phyloP scores from a whole-genome alignment of 78 protist species.

The Polysphondylium violaceum region DNA sequence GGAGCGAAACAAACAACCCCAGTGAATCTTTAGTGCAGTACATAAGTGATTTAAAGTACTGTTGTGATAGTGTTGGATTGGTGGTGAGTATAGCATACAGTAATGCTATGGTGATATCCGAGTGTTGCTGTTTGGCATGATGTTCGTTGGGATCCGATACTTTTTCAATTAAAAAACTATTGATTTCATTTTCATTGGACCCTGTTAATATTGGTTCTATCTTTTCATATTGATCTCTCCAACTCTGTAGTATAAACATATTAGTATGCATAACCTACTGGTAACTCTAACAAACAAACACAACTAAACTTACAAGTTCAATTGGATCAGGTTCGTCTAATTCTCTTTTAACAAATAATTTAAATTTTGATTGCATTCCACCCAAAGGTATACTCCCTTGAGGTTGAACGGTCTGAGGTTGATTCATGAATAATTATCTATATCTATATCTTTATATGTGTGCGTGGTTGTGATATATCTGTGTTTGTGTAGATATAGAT shows the following conservation, averaged over 20 bases:
- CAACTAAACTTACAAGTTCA: conserved; percentile 17
- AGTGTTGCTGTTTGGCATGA: conserved; percentile 7
- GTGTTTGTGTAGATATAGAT: too few species aligned
- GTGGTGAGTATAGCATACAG: conserved; percentile 24
- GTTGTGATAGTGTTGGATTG: not conserved
- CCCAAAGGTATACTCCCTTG: too few species aligned
- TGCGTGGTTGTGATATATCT: too few species aligned
- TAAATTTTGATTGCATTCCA: conserved; percentile 20
- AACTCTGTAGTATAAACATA: conserved; percentile 9
- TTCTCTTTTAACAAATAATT: conserved; percentile 57
- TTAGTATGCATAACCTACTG: not conserved
- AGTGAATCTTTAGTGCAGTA: conserved; percentile 43
- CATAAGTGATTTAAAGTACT: conserved; percentile 24
- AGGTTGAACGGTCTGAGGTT: too few species aligned
- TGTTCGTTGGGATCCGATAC: conserved; percentile 14
- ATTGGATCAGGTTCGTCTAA: conserved; percentile 46
- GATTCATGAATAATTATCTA: too few species aligned
- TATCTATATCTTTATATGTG: too few species aligned
- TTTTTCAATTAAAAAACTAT: not conserved
- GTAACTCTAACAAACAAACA: not conserved
- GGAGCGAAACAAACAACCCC: conserved; percentile 12
- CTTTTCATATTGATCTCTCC: conserved; percentile 78
- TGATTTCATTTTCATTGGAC: conserved; percentile 24
- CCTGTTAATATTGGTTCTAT: conserved; percentile 31
- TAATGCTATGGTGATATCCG: conserved; percentile 58